Percentiles rank a stretch among this genome's conserved stretches.
Conservation (phyloP, 768 basidiomycete genomes). For the Tricholoma hemisulphureum region DNA sequence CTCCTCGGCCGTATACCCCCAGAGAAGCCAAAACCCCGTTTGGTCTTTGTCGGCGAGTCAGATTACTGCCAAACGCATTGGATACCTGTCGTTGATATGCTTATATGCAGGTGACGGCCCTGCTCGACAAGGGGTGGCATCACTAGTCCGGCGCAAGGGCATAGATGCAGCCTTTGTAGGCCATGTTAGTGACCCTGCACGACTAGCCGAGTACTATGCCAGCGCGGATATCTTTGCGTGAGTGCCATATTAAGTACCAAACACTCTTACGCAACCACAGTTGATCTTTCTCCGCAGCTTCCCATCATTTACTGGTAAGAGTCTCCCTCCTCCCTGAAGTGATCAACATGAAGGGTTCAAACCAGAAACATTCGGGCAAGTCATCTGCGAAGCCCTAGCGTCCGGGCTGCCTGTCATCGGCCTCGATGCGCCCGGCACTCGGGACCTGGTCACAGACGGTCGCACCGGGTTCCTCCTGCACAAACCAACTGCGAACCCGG, state of each 20-base stretch:
- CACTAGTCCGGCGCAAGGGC: not conserved
- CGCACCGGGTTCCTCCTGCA: not conserved
- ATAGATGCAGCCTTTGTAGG: not conserved
- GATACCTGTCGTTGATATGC: not conserved
- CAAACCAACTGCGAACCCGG: not conserved
- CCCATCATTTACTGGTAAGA: not conserved
- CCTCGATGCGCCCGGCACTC: not conserved
- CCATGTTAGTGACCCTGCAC: not conserved
- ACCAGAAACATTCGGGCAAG: not conserved
- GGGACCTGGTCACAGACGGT: not conserved
- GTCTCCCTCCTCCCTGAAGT: not conserved
- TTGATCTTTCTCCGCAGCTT: not conserved
- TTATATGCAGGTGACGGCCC: not conserved
- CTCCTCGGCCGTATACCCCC: not conserved
- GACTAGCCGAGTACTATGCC: not conserved
- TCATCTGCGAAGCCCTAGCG: not conserved
- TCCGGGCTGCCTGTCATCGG: not conserved
- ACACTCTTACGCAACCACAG: too few relatives aligned
- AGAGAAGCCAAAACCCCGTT: not conserved
- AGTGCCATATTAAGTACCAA: not conserved
- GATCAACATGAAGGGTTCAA: not conserved
- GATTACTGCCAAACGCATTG: not conserved
- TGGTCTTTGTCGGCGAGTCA: not conserved
- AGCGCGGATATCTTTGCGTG: slow-evolving; percentile 1
- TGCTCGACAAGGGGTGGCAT: not conserved